Percentiles rank a stretch among this genome's conserved stretches.
Conservation (phyloP, 78 protist species). For the Andalucia godoyi region DNA sequence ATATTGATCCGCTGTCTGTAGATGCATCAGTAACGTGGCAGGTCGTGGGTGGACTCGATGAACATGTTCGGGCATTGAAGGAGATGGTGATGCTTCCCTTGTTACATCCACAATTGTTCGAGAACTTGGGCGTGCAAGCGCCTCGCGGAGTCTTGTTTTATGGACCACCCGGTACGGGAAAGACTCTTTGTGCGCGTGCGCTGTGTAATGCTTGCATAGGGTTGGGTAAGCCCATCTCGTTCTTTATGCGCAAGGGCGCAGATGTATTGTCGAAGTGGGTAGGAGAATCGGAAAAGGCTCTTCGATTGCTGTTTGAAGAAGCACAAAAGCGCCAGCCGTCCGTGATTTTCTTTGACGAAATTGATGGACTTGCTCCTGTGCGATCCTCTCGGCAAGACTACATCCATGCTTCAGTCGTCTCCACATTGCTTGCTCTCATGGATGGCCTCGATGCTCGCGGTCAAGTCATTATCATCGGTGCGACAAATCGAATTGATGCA, state of each 20-base stretch:
- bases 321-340: slow-evolving; percentile 74
- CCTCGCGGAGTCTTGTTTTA: slow-evolving; percentile 42
- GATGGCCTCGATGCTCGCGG: slow-evolving; percentile 70
- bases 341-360: slow-evolving; percentile 88
- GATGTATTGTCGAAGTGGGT: slow-evolving; percentile 79
- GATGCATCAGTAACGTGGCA: slow-evolving; percentile 4
- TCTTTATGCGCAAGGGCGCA: slow-evolving; percentile 90
- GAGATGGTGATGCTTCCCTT: slow-evolving; percentile 41
- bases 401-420: slow-evolving; percentile 59
- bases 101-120: slow-evolving; percentile 22
- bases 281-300: slow-evolving; percentile 86
- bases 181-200: slow-evolving; percentile 10
- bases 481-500: slow-evolving; percentile 89
- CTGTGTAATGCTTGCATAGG: not conserved
- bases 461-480: slow-evolving; percentile 73
- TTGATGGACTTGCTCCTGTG: slow-evolving; percentile 81
- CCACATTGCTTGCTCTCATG: slow-evolving; percentile 82
- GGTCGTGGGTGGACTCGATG: not conserved
- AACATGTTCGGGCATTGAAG: slow-evolving; percentile 9
- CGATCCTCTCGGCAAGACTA: slow-evolving; percentile 67
- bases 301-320: slow-evolving; percentile 71
- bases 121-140: not conserved
- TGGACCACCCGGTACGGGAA: slow-evolving; percentile 61
- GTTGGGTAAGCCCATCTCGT: slow-evolving; percentile 46
- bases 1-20: not conserved